Conservation (phyloP, 2,329 filamentous ascomycete species). For the Colletotrichum horii region DNA sequence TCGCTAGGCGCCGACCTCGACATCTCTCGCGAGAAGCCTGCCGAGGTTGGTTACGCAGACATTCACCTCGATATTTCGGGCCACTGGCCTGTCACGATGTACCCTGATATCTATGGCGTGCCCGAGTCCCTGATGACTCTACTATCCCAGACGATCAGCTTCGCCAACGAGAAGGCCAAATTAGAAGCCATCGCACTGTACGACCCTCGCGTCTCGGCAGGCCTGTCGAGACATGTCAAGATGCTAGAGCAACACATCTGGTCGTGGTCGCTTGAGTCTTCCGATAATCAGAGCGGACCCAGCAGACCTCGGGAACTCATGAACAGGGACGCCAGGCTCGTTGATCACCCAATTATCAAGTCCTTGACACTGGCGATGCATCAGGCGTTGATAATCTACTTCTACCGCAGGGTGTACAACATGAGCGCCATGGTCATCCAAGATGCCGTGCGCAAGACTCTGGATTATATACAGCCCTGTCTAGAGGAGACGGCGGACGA, state of each 20-base stretch:
- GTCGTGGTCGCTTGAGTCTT: conserved; percentile 29
- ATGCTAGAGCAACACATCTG: conserved; percentile 36
- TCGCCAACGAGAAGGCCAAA: conserved; percentile 45
- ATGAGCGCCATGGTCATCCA: conserved; percentile 45
- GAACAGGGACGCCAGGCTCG: neutral
- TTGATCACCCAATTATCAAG: conserved; percentile 25
- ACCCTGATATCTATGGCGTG: conserved; percentile 49
- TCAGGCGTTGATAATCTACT: conserved; percentile 48
- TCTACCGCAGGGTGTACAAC: conserved; percentile 47
- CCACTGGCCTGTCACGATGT: conserved; percentile 43
- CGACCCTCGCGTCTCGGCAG: conserved; percentile 28
- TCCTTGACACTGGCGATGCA: conserved; percentile 43
- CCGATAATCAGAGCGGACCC: neutral
- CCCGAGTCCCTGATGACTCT: conserved; percentile 45
- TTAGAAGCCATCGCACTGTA: conserved; percentile 26
- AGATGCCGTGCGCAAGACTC: conserved; percentile 36
- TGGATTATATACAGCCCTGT: conserved; percentile 39
- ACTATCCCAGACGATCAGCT: conserved; percentile 44
- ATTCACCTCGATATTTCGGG: conserved; percentile 47
- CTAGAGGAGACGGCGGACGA: conserved; percentile 35
- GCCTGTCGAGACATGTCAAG: conserved; percentile 32
- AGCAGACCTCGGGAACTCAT: neutral
- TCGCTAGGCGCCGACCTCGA: conserved; percentile 26
- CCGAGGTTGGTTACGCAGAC: conserved; percentile 47
- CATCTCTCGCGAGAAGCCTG: conserved; percentile 33